Evolutionary conservation across 2,329 filamentous ascomycete species (phyloP), one percentile per base, ranked within the genome.

Genomic region (Ceratocystis colombiana): DNA sequence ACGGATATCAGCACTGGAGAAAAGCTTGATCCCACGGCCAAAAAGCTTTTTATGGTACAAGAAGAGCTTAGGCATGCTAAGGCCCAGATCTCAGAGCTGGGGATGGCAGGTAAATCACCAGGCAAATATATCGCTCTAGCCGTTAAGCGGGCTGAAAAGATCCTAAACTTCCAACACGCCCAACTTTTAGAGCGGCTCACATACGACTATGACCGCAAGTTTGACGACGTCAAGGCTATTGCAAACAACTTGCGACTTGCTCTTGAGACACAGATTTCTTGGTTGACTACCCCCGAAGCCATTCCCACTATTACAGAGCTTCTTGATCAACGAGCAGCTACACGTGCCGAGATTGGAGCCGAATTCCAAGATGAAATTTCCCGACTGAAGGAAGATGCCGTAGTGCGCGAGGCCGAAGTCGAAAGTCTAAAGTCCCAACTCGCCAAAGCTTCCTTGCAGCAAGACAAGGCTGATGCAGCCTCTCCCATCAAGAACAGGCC

Each of bases 301-400:
- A 59, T 59, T 30, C 55, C 55, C 17, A 59, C 55, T 20, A n/a
- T 59, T 5, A 5, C 17, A 7, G 55, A 59, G 55, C 55, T 59
- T 37, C 8, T 59, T 6, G 55, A 59, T 3, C 55, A 37, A n/a
- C 55, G 55, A 15, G 55, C 33, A 20, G 55, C 15, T 17, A 59
- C 28, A 8, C 55, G 55, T 1, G 55, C 55, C 12, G 28, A 59
- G 17, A 59, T 59, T 6, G 25, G 17, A 1, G 55, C 28, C 3
- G 55, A 59, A n/a, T 59, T 59, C 28, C 25, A 59, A 17, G 28
- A 59, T 2, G 55, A 33, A 15, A 37, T 59, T 37, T n/a, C 28
- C 55, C 55, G 55, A 8, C 55, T 59, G 7, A 30, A 59, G 30
- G 28, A 37, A 59, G 55, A 59, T n/a, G 55, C 28, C 17, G n/a